A percentile compares a stretch with the other conserved stretches of the same genome.
Evolutionary conservation across 2,329 filamentous ascomycete species (phyloP).

Genomic region (Byssochlamys sp.): DNA sequence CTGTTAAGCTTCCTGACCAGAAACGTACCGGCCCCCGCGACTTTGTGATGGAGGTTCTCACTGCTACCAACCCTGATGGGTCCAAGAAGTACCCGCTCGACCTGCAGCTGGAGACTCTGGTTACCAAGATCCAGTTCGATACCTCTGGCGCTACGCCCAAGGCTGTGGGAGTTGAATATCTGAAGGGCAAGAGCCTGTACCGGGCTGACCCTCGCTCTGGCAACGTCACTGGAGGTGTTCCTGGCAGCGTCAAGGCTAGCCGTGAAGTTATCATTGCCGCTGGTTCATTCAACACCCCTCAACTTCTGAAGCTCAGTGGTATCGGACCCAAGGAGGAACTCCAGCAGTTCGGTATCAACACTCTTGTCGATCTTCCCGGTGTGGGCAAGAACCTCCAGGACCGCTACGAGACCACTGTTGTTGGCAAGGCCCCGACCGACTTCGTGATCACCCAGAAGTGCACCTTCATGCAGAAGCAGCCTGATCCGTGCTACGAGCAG

Average conservation of each 20-base stretch:
- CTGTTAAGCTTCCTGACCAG: slow-evolving; percentile 37
- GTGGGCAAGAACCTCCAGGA: slow-evolving; percentile 56
- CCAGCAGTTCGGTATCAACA: slow-evolving; percentile 40
- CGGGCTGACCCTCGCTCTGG: slow-evolving; percentile 32
- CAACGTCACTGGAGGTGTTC: slow-evolving; percentile 17
- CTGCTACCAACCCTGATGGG: slow-evolving; percentile 42
- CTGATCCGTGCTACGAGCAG: slow-evolving; percentile 35
- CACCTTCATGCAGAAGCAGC: slow-evolving; percentile 16
- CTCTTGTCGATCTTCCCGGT: slow-evolving; percentile 47
- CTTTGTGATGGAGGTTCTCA: slow-evolving; percentile 44
- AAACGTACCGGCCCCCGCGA: slow-evolving; percentile 48
- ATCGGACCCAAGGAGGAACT: slow-evolving; percentile 49
- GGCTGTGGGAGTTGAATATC: slow-evolving; percentile 40
- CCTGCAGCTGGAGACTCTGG: slow-evolving; percentile 39
- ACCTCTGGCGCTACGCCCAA: slow-evolving; percentile 25
- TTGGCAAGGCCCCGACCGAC: slow-evolving; percentile 33
- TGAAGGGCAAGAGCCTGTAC: slow-evolving; percentile 38
- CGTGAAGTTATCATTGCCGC: slow-evolving; percentile 36
- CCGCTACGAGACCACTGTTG: slow-evolving; percentile 48
- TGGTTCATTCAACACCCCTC: slow-evolving; percentile 54
- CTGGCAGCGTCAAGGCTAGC: slow-evolving; percentile 31
- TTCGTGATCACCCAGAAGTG: slow-evolving; percentile 23
- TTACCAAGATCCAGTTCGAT: slow-evolving; percentile 38
- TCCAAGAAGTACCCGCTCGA: slow-evolving; percentile 48
- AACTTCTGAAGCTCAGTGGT: slow-evolving; percentile 53